These are phyloP conservation scores for Suillus lakei DNA, from an alignment of 768 basidiomycete genomes.

Conservation along the genomic window DNA sequence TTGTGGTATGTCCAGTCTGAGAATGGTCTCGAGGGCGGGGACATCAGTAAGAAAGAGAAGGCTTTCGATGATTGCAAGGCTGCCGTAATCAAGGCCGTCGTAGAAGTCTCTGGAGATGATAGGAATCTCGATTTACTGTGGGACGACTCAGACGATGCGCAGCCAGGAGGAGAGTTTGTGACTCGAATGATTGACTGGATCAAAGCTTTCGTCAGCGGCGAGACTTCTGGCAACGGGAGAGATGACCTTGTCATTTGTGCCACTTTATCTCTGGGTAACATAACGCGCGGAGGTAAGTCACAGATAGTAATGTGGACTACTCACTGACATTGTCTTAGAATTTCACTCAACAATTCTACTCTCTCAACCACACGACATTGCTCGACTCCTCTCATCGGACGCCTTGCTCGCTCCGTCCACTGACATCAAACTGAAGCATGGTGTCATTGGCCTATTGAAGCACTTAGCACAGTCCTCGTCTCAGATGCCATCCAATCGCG, in stretches of 20 bases:
- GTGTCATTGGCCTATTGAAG: conserved; percentile 83
- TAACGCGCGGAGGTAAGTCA: conserved; percentile 71
- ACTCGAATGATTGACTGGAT: conserved; percentile 80
- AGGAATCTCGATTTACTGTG: conserved; percentile 80
- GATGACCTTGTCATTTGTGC: conserved; percentile 88
- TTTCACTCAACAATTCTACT: conserved; percentile 63
- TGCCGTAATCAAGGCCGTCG: conserved; percentile 82
- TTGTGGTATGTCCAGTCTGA: conserved; percentile 57
- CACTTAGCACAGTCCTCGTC: conserved; percentile 77
- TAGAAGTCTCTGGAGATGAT: conserved; percentile 85
- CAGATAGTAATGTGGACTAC: neutral
- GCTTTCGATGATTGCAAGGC: conserved; percentile 84
- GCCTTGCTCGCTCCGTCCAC: conserved; percentile 56
- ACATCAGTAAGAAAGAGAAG: conserved; percentile 67
- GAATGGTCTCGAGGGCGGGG: conserved; percentile 40
- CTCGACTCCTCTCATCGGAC: conserved; percentile 59
- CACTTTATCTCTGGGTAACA: conserved; percentile 80
- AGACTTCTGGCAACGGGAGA: conserved; percentile 39
- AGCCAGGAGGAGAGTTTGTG: conserved; percentile 75
- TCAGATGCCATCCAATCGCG: conserved; percentile 62
- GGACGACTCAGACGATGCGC: conserved; percentile 59
- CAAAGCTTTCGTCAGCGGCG: conserved; percentile 52
- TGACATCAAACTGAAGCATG: conserved; percentile 89
- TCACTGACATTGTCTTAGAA: conserved; percentile 44
- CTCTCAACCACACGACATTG: conserved; percentile 68